Evolutionary conservation across 352 stramenopile genomes (phyloP).

Genomic region (Pythium sp.): DNA sequence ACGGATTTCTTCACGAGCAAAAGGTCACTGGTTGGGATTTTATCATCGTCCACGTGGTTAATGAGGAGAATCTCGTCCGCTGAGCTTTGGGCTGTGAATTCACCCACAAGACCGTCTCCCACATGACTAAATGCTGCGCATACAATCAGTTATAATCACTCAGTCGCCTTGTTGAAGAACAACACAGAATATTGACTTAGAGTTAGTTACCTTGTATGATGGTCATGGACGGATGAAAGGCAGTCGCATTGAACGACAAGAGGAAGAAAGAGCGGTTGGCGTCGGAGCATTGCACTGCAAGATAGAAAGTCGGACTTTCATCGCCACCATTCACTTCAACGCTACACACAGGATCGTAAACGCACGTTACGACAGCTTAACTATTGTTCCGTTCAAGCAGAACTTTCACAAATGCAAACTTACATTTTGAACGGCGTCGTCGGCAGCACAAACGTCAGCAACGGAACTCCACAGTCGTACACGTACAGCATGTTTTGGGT

Average conservation of each 20-base stretch:
- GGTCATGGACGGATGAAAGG: conserved; percentile 29
- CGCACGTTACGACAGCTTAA: not conserved
- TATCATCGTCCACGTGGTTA: conserved; percentile 26
- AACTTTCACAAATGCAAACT: conserved; percentile 8
- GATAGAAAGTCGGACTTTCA: conserved; percentile 2
- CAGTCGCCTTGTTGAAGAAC: not conserved
- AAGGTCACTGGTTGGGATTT: conserved; percentile 13
- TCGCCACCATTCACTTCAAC: conserved; percentile 18
- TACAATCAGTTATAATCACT: not conserved
- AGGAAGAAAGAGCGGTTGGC: conserved; percentile 47
- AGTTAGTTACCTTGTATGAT: conserved; percentile 39
- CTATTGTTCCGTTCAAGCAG: not conserved
- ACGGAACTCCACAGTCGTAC: conserved; percentile 37
- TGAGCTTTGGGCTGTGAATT: conserved; percentile 26
- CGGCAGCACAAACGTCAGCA: conserved; percentile 46
- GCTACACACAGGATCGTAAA: conserved; percentile 17
- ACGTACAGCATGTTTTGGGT: conserved; percentile 45
- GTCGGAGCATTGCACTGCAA: conserved; percentile 47
- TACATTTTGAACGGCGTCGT: conserved; percentile 44
- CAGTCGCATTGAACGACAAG: conserved; percentile 36
- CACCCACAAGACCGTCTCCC: conserved; percentile 30
- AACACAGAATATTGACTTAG: not conserved
- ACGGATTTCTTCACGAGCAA: conserved; percentile 46
- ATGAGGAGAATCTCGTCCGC: conserved; percentile 35
- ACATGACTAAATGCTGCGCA: conserved; percentile 49